Evolutionary conservation across 108 stramenopile species (phyloP).

Genomic region (Stephanodiscus minutulus): DNA sequence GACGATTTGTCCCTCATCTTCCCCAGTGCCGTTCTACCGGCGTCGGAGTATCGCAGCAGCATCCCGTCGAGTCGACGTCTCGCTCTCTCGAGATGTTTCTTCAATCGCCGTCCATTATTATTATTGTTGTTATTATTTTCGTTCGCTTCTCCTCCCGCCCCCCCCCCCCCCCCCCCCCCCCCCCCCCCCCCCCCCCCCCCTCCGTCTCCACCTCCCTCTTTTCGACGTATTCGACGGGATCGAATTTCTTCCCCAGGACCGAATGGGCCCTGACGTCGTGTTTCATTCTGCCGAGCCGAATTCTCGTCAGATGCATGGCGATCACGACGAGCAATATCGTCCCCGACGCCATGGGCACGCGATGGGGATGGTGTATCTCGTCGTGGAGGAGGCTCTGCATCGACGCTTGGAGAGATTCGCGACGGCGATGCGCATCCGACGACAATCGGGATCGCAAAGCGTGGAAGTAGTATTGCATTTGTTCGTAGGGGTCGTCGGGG

Average conservation of each 20-base stretch:
- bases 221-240: slow-evolving; percentile 4
- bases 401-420: neutral
- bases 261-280: slow-evolving; percentile 17
- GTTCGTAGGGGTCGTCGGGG: slow-evolving; percentile 54
- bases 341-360: slow-evolving; percentile 9
- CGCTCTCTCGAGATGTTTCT: too few species aligned
- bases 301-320: neutral
- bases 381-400: slow-evolving; percentile 27
- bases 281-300: neutral
- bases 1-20: slow-evolving; percentile 21
- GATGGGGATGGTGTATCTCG: slow-evolving; percentile 32
- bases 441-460: slow-evolving; percentile 26
- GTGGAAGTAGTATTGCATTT: slow-evolving; percentile 46
- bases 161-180: too few species aligned
- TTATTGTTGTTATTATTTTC: too few species aligned
- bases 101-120: too few species aligned
- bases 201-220: too few species aligned
- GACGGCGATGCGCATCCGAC: slow-evolving; percentile 5
- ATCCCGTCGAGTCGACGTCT: neutral
- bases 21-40: slow-evolving; percentile 1
- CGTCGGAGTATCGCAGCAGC: slow-evolving; percentile 9
- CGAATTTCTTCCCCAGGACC: slow-evolving; percentile 33
- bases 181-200: neutral
- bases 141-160: too few species aligned
- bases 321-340: neutral